Percentiles rank a stretch among this genome's conserved stretches.
phyloP scores from a whole-genome alignment of 192 early-diverging fungal genomes.

The Lobosporangium transversale region DNA sequence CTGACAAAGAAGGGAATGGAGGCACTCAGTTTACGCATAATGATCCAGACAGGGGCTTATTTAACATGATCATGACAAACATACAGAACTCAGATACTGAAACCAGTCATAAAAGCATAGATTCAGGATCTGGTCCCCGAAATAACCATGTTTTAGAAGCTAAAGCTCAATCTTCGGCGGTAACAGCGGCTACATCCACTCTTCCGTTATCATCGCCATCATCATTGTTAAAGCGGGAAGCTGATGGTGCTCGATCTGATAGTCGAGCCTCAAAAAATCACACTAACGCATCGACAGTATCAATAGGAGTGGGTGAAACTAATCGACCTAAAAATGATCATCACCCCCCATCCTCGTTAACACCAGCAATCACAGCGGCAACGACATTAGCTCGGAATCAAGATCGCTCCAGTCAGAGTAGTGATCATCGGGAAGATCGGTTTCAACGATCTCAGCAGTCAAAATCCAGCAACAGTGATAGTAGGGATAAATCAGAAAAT shows the following conservation, averaged over 20 bases:
- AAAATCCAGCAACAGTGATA: slow-evolving; percentile 6
- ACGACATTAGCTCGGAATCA: slow-evolving; percentile 1
- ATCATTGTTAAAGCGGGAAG: background rate
- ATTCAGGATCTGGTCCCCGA: no score
- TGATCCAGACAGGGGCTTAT: no score
- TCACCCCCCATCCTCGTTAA: background rate
- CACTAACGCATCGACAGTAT: background rate
- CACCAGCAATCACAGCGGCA: no score
- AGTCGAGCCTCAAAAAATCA: slow-evolving; percentile 5
- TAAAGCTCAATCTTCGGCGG: background rate
- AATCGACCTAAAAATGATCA: background rate
- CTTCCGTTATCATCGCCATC: background rate
- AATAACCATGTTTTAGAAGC: background rate
- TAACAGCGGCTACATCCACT: no score
- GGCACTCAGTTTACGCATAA: no score
- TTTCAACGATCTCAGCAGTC: background rate
- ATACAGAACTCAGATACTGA: no score
- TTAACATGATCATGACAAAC: no score
- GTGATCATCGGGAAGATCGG: slow-evolving; percentile 8
- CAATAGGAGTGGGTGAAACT: background rate
- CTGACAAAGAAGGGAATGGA: background rate
- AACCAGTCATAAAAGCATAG: background rate
- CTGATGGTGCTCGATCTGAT: background rate
- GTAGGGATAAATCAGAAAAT: slow-evolving; percentile 7
- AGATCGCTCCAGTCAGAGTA: slow-evolving; percentile 2